Base-by-base conservation (phyloP, 495 filamentous ascomycete genomes). In the Chaetomium cochliodes region DNA sequence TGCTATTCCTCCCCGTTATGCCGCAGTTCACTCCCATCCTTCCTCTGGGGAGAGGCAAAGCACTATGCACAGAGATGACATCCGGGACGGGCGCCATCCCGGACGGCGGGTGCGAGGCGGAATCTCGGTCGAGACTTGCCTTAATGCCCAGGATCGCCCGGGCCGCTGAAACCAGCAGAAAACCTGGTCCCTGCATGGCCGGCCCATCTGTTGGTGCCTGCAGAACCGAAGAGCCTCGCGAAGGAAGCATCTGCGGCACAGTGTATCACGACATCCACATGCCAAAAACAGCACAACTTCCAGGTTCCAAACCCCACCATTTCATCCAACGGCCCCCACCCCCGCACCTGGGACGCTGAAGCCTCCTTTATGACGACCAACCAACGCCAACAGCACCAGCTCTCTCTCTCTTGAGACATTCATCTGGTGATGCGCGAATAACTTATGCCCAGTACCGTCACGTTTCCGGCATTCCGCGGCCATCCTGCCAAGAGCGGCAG, bases 221-320 rank as follows among this genome's bases (percentile, higher is more conserved):
- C 52, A 39, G 20, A 44, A 22, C 33, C 18, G 44, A 46, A 58
- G 15, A 59, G 46, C 51, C 39, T 33, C 25, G 8, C 47, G 51
- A 33, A 56, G 37, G 54, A 60, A 52, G 41, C 58, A 49, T 20
- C n/a, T 67, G 65, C 65, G 65, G 65, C 65, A 60, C 55, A 60
- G 65, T 49, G 65, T 63, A 58, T 67, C 60, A 63, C 65, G 25
- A 37, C 60, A 59, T 53, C 60, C 61, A 49, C 59, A 39, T 20
- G 25, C 65, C 59, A 63, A 67, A 67, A 67, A 65, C 63, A 65
- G 63, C 60, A 58, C 52, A 20, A 11, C 44, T 41, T 6, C 47
- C 52, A 20, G 9, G 25, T 41, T 6, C 47, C 20, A 33, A n/a
- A 4, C 33, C 23, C 50, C 60, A 57, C 51, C 20, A 30, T 26